Evolutionary conservation across 495 filamentous ascomycete genomes (phyloP).

Genomic region (Penicillium macrosclerotiorum): DNA sequence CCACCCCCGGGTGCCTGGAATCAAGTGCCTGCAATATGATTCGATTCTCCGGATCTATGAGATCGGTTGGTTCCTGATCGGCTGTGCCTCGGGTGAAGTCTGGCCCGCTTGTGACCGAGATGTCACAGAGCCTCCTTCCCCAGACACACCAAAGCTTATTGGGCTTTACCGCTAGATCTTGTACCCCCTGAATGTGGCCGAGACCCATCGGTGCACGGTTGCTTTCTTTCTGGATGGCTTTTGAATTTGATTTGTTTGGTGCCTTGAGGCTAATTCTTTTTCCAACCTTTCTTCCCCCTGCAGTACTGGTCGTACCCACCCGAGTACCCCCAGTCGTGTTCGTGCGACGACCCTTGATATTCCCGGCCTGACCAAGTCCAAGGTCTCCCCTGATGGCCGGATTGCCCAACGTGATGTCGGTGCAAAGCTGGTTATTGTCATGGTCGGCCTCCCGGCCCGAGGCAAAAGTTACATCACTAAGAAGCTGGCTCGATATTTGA

Average conservation of each 20-base stretch:
- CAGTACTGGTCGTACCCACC: slow-evolving; percentile 31
- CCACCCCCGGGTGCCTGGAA: slow-evolving; percentile 1
- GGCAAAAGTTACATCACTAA: slow-evolving; percentile 99
- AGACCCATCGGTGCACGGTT: slow-evolving; percentile 1
- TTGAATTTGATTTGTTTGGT: too few species aligned
- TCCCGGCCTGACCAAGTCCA: slow-evolving; percentile 85
- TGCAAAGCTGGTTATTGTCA: slow-evolving; percentile 93
- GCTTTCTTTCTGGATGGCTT: slow-evolving; percentile 3
- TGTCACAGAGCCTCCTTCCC: neutral
- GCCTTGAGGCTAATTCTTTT: neutral
- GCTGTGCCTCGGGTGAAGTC: slow-evolving; percentile 13
- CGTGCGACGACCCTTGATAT: slow-evolving; percentile 86
- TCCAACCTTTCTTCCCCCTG: slow-evolving; percentile 8
- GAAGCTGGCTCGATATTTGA: slow-evolving; percentile 91
- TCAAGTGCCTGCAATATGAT: slow-evolving; percentile 10
- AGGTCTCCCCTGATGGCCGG: slow-evolving; percentile 88
- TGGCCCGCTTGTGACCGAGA: neutral
- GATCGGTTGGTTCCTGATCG: slow-evolving; percentile 3
- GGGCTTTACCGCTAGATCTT: slow-evolving; percentile 3
- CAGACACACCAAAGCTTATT: slow-evolving; percentile 5
- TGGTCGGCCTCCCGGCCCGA: slow-evolving; percentile 93
- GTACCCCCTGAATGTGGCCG: neutral
- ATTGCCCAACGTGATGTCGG: slow-evolving; percentile 92
- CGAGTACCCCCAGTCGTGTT: slow-evolving; percentile 54
- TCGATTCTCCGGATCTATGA: slow-evolving; percentile 16